These are phyloP conservation scores for Waltergamsia citrina DNA, from an alignment of 2,329 filamentous ascomycete species.

Conservation along the genomic window DNA sequence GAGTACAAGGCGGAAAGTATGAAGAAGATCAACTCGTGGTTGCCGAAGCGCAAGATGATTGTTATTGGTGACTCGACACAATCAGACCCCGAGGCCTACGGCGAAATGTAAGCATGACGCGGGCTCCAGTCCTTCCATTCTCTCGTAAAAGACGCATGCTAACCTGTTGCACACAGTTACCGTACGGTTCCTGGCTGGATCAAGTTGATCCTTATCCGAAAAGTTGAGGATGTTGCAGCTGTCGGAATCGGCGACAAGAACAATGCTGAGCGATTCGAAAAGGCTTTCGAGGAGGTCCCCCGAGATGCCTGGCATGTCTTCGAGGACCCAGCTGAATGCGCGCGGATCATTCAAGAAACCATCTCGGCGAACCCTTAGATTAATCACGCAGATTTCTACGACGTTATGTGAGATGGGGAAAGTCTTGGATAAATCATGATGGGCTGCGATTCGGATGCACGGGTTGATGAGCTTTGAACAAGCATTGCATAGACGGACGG, in stretches of 20 bases:
- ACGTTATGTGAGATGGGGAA: too few relatives aligned
- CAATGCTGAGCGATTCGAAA: constrained; percentile 65
- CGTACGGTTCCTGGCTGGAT: constrained; percentile 67
- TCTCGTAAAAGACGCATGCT: constrained; percentile 5
- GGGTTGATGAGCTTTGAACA: too few relatives aligned
- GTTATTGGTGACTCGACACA: constrained; percentile 88
- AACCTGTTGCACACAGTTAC: constrained; percentile 31
- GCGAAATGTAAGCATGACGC: constrained; percentile 57
- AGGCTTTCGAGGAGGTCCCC: constrained; percentile 71
- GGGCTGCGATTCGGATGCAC: too few relatives aligned
- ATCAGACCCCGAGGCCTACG: constrained; percentile 84
- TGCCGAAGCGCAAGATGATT: constrained; percentile 71
- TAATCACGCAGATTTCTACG: too few relatives aligned
- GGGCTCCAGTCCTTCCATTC: not conserved
- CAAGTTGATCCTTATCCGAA: constrained; percentile 74
- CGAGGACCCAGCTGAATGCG: constrained; percentile 61
- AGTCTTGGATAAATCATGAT: too few relatives aligned
- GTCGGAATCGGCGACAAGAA: constrained; percentile 66
- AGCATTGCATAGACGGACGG: too few relatives aligned
- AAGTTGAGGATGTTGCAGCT: constrained; percentile 64
- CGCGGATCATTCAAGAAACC: constrained; percentile 17
- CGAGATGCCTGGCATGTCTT: constrained; percentile 71
- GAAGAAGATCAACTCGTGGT: constrained; percentile 66
- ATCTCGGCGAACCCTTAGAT: constrained; percentile 7
- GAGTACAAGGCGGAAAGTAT: constrained; percentile 81